Evolutionary conservation across 1,284 basidiomycete genomes (phyloP), one percentile per base, ranked within the genome.

Genomic region (Pseudozyma thailandica): DNA sequence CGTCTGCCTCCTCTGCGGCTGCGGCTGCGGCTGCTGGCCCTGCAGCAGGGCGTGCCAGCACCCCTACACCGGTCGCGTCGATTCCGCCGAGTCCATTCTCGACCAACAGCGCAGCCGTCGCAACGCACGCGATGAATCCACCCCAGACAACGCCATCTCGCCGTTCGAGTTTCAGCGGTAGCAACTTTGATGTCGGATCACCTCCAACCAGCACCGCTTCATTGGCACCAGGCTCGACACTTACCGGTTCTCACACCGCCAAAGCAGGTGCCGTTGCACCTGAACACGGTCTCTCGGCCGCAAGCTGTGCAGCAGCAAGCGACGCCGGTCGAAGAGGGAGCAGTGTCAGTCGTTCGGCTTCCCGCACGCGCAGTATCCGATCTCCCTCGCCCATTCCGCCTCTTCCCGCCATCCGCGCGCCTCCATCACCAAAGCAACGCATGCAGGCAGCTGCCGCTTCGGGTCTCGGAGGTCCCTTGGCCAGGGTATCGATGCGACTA

Each of bases 401-500:
- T 82, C 84, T 82, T 28, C 80, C 80, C 10, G 71, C 78, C 31
- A 82, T 82, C 25, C 74, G 77, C 13, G 71, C 79, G 1, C 78
- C 79, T 25, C 78, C 78, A 9, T 74, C 74, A 1, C 77, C 72
- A 13, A 72, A 74, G 41, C 72, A 80, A 51, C 64, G 75, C 37
- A 58, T 78, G 46, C 72, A 78, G 44, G 74, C 76, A 41, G 74
- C 76, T 15, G 70, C 72, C 9, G 61, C 65, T n/a, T 38, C 55
- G 6, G 56, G 51, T 41, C 38, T 59, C 25, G 56, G 43, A 15
- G 55, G 70, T 21, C 53, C 58, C 16, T 46, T 72, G 26, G 58
- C 72, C 15, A 72, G 51, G 48, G 58, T 53, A 33, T 69, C 72
- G 15, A 66, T 77, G 70, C 64, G 74, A 6, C 85, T 98, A 25